Conservation (phyloP, 306 rosid genomes). For the Pachyrhizus erosus region DNA sequence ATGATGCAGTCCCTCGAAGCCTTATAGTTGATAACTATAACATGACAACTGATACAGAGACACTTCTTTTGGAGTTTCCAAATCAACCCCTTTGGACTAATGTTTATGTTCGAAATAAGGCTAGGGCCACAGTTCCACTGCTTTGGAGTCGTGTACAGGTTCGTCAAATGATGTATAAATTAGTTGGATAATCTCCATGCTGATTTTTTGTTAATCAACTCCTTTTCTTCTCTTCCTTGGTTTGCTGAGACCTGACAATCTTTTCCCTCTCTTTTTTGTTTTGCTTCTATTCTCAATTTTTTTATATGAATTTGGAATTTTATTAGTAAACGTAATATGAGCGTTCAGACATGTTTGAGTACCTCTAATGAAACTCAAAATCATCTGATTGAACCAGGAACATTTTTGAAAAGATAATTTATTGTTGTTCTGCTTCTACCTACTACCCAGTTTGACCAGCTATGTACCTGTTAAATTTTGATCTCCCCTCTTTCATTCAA, state of each 20-base stretch:
- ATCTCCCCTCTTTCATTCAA: conserved; percentile 1
- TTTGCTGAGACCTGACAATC: neutral
- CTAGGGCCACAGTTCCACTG: conserved; percentile 96
- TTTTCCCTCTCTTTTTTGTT: neutral
- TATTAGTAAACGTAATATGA: neutral
- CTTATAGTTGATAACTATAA: conserved; percentile 81
- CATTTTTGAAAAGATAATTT: conserved; percentile 21
- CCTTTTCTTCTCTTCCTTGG: conserved; percentile 23
- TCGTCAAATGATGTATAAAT: conserved; percentile 46
- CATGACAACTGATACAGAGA: conserved; percentile 86
- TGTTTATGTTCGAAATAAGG: conserved; percentile 87
- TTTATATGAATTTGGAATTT: neutral
- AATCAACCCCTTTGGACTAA: conserved; percentile 96
- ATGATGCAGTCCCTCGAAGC: conserved; percentile 96
- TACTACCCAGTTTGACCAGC: neutral
- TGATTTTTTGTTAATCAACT: neutral
- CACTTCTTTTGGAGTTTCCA: conserved; percentile 97
- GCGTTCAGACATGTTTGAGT: neutral
- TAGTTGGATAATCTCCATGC: conserved; percentile 3
- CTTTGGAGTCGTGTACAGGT: conserved; percentile 99
- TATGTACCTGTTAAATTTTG: conserved; percentile 4
- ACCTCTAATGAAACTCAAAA: conserved; percentile 6
- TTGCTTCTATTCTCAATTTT: neutral
- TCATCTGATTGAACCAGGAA: neutral
- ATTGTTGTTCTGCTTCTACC: neutral